A percentile compares a stretch with the other conserved stretches of the same genome.
phyloP scores from a whole-genome alignment of 2,329 filamentous ascomycete species.

The Aspergillus clavatus region DNA sequence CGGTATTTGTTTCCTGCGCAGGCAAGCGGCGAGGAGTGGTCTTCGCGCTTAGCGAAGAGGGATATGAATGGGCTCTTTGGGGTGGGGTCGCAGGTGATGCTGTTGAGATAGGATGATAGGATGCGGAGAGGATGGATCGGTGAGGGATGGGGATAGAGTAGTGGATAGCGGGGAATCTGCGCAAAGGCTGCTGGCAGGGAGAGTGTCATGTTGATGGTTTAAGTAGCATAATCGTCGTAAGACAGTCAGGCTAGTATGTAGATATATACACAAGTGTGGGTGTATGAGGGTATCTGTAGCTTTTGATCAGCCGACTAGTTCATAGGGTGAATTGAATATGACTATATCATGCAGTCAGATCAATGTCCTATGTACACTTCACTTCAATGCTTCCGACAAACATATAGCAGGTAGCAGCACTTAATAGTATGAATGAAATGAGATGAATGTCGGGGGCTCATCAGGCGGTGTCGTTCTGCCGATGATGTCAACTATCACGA shows the following conservation, averaged over 20 bases:
- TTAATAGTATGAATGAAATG: no score
- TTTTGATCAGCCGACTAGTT: no score
- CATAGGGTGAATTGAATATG: no score
- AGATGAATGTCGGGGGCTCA: not conserved
- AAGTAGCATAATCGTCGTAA: not conserved
- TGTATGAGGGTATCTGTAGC: no score
- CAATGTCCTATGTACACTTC: no score
- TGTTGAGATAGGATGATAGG: conserved; percentile 12
- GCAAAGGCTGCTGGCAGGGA: conserved; percentile 22
- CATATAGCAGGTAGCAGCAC: no score
- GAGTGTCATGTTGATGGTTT: conserved; percentile 7
- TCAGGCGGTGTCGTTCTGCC: conserved; percentile 6
- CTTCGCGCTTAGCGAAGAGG: conserved; percentile 32
- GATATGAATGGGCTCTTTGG: conserved; percentile 13
- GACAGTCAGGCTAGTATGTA: no score
- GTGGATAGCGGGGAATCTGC: conserved; percentile 25
- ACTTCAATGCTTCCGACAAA: no score
- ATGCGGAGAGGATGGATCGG: conserved; percentile 30
- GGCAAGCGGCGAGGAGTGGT: conserved; percentile 32
- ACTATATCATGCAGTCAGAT: no score
- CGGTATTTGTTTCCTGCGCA: conserved; percentile 37
- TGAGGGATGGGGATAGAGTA: conserved; percentile 27
- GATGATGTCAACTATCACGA: conserved; percentile 5
- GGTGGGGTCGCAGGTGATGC: not conserved
- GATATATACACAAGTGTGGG: no score